A percentile compares a stretch with the other conserved stretches of the same genome.
These are phyloP conservation scores for Leishmania aethiopica DNA, from an alignment of 208 protist genomes.

Conservation along the genomic window DNA sequence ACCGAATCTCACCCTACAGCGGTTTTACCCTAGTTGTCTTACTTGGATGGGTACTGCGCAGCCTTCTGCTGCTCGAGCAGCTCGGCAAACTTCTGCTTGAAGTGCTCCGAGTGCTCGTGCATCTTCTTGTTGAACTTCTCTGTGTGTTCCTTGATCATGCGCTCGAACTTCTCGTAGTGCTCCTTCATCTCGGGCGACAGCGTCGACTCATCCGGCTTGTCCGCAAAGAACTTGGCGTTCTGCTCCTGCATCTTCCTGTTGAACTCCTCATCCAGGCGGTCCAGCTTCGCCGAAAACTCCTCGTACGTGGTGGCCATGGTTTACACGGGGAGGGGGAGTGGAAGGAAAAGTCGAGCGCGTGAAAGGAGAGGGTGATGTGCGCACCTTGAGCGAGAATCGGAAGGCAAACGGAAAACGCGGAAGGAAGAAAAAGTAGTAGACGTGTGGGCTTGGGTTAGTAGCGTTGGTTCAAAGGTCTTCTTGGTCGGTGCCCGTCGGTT, in stretches of 20 bases:
- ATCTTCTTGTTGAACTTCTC: conserved; percentile 95
- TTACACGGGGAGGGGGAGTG: not conserved
- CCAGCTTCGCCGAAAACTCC: conserved; percentile 89
- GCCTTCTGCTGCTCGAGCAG: conserved; percentile 94
- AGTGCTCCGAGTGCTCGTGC: conserved; percentile 91
- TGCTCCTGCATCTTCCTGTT: conserved; percentile 93
- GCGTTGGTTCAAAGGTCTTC: conserved; percentile 1
- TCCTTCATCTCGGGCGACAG: conserved; percentile 93
- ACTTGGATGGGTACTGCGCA: conserved; percentile 89
- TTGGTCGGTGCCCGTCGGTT: not conserved
- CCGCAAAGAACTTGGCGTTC: conserved; percentile 93
- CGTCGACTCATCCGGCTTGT: conserved; percentile 89
- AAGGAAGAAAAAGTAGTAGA: conserved; percentile 3
- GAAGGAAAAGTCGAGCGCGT: not conserved
- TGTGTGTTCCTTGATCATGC: conserved; percentile 93
- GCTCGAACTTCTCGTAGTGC: conserved; percentile 93
- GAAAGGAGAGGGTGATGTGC: not conserved
- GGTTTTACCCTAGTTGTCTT: conserved; percentile 15
- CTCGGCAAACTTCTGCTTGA: conserved; percentile 91
- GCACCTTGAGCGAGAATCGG: not conserved
- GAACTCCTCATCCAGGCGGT: conserved; percentile 91
- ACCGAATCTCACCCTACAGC: not conserved
- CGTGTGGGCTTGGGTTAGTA: not conserved
- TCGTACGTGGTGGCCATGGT: conserved; percentile 88
- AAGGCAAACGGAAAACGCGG: conserved; percentile 17